These are phyloP conservation scores for Cutaneotrichosporon daszewskae DNA, from an alignment of 1,284 basidiomycete species.

Conservation along the genomic window DNA sequence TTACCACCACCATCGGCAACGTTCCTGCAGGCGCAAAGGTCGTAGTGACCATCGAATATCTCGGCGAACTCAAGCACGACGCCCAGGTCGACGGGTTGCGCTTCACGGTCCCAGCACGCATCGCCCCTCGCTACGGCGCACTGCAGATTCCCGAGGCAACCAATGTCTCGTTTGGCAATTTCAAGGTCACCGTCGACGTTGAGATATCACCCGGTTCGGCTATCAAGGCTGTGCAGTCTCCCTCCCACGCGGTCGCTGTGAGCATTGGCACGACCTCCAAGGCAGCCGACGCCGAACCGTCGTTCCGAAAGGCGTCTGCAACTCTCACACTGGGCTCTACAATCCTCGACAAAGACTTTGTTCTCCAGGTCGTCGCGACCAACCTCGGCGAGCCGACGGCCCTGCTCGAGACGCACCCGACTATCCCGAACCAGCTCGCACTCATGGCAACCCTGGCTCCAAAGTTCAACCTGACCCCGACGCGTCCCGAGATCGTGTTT, in stretches of 20 bases:
- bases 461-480: constrained; percentile 5
- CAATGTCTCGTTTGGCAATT: background rate
- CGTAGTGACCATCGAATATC: constrained; percentile 15
- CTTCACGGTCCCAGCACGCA: constrained; percentile 17
- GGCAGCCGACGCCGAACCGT: constrained; percentile 2
- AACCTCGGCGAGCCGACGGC: constrained; percentile 20
- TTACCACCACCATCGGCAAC: constrained; percentile 13
- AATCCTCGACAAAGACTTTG: constrained; percentile 19
- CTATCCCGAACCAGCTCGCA: constrained; percentile 5
- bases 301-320: constrained; percentile 6
- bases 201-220: constrained; percentile 9
- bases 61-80: constrained; percentile 21
- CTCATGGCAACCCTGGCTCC: constrained; percentile 14
- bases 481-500: constrained; percentile 24
- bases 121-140: constrained; percentile 20
- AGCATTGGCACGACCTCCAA: constrained; percentile 11
- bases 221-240: constrained; percentile 16
- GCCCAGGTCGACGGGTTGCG: constrained; percentile 19
- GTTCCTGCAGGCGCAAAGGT: constrained; percentile 9
- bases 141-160: background rate
- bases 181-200: constrained; percentile 9
- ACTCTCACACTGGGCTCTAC: background rate
- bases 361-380: constrained; percentile 19
- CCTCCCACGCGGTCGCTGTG: constrained; percentile 14
- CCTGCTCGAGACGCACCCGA: constrained; percentile 17